These are phyloP conservation scores for Globisporangium barbulae DNA, from an alignment of 352 stramenopile genomes.

Conservation along the genomic window DNA sequence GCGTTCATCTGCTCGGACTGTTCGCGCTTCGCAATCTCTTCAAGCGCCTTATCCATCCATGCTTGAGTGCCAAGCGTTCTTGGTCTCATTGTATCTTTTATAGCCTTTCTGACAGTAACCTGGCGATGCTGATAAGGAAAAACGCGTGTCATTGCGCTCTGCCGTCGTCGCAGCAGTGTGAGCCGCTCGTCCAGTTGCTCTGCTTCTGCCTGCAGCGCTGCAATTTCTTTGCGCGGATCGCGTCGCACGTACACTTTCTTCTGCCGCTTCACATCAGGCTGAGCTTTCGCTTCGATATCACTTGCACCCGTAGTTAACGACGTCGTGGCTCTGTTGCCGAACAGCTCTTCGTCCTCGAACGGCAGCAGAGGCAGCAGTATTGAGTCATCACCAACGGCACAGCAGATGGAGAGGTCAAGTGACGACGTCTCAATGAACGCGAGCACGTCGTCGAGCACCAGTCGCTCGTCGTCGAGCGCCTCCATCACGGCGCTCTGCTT, in stretches of 20 bases:
- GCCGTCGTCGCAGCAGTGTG: neutral
- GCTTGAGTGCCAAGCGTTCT: neutral
- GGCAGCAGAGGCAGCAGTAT: neutral
- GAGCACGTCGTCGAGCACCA: neutral
- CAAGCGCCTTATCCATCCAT: neutral
- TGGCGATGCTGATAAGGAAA: neutral
- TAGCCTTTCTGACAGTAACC: neutral
- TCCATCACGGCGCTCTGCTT: neutral
- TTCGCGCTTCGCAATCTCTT: neutral
- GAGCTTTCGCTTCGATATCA: neutral
- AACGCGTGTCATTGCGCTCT: neutral
- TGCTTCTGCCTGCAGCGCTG: neutral
- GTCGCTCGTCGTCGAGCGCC: neutral
- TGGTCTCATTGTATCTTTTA: neutral
- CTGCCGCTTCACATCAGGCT: neutral
- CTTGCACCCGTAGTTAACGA: neutral
- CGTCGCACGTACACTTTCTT: slow-evolving; percentile 1
- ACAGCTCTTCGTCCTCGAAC: neutral
- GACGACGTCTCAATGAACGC: neutral
- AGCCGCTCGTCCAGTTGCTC: neutral
- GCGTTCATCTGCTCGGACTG: neutral
- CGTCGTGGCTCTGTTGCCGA: neutral
- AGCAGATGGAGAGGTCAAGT: neutral
- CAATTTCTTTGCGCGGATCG: neutral
- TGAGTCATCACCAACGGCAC: neutral